Conservation (phyloP, 208 protist species). For the Phytomonas serpens region DNA sequence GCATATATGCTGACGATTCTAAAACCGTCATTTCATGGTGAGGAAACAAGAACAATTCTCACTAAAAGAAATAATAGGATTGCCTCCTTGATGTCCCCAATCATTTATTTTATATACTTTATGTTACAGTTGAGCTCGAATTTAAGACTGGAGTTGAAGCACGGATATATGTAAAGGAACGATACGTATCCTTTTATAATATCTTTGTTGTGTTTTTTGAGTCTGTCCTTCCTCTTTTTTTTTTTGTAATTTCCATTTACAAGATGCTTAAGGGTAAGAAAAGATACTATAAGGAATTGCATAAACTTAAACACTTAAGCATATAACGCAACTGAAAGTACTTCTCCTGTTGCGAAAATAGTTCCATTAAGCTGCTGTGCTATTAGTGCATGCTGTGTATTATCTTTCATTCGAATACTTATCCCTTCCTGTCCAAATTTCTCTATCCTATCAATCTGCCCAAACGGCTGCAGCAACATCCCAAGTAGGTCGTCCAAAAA, state of each 20-base stretch:
- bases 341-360: constrained; percentile 64
- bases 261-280: background rate
- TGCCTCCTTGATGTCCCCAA: background rate
- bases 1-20: background rate
- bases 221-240: background rate
- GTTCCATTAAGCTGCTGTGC: constrained; percentile 71
- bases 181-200: background rate
- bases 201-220: background rate
- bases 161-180: background rate
- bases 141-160: background rate
- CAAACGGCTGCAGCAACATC: constrained; percentile 60
- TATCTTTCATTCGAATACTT: constrained; percentile 52
- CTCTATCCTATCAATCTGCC: constrained; percentile 39
- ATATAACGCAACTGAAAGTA: constrained; percentile 59
- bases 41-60: background rate
- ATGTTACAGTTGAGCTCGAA: background rate
- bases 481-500: constrained; percentile 49
- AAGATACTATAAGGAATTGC: constrained; percentile 9
- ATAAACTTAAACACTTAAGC: constrained; percentile 23
- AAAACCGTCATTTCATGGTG: background rate
- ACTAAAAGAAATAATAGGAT: background rate
- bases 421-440: constrained; percentile 40
- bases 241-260: background rate
- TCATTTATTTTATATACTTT: background rate
- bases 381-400: constrained; percentile 38